Conservation (phyloP, 139 green algal genomes). For the Chlamydomonas sphaeroides region DNA sequence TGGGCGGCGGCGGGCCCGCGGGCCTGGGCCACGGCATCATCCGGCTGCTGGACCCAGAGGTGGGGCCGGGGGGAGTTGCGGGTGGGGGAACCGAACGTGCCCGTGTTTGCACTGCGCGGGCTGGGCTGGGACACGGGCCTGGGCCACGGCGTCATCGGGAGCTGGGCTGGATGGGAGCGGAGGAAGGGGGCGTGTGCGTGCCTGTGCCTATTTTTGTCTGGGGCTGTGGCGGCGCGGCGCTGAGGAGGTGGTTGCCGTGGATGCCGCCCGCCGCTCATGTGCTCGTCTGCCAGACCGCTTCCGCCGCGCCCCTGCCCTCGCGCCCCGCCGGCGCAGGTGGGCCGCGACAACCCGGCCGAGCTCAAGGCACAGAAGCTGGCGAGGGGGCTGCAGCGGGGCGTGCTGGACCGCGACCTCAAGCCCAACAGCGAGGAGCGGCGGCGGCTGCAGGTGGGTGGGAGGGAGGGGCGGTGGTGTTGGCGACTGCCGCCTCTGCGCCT, state of each 20-base stretch:
- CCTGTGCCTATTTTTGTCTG: background rate
- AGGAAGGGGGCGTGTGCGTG: background rate
- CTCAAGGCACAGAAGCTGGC: conserved; percentile 95
- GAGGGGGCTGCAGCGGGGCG: conserved; percentile 70
- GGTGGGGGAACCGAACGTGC: too few relatives aligned
- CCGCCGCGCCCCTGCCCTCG: background rate
- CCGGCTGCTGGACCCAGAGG: conserved; percentile 78
- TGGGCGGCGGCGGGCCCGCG: background rate
- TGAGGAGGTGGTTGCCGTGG: too few relatives aligned
- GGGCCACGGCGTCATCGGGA: too few relatives aligned
- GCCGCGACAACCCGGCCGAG: conserved; percentile 87
- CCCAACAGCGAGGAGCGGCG: conserved; percentile 81
- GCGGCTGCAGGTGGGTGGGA: conserved; percentile 47
- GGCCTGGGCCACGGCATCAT: conserved; percentile 25
- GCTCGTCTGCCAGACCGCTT: background rate
- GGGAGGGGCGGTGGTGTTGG: too few relatives aligned
- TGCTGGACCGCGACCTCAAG: conserved; percentile 85
- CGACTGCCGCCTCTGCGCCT: too few relatives aligned
- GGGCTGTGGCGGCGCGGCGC: too few relatives aligned
- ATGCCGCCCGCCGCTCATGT: background rate
- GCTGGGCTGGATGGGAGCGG: too few relatives aligned
- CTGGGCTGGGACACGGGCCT: too few relatives aligned
- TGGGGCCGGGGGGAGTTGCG: background rate
- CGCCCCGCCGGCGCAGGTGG: conserved; percentile 60
- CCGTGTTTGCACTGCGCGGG: too few relatives aligned